These are phyloP conservation scores for Plasmodium ovale DNA, from an alignment of 169 alveolate genomes.

Conservation along the genomic window DNA sequence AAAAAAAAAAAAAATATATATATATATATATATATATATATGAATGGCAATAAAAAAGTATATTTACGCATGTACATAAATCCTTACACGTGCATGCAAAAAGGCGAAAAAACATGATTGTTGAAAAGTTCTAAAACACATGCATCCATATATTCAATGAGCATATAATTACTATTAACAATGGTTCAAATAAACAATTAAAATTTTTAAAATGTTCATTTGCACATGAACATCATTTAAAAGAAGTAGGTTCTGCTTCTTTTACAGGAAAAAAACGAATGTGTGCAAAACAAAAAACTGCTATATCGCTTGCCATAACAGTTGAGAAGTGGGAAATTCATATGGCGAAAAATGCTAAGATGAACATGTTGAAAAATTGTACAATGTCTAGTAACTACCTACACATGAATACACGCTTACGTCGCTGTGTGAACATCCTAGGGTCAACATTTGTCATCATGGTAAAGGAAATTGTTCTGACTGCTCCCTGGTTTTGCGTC, in stretches of 20 bases:
- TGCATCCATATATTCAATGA: too few species aligned
- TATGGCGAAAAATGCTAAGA: too few species aligned
- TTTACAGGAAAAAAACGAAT: neutral
- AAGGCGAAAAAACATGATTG: neutral
- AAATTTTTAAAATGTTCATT: neutral
- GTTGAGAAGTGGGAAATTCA: too few species aligned
- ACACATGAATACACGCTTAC: too few species aligned
- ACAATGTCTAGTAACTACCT: too few species aligned
- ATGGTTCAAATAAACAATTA: neutral
- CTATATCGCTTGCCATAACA: too few species aligned
- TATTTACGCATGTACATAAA: too few species aligned
- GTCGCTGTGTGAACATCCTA: too few species aligned
- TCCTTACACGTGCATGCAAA: neutral
- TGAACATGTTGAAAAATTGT: too few species aligned
- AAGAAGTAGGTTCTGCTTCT: neutral
- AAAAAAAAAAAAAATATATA: too few species aligned
- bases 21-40: too few species aligned
- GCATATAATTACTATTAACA: neutral
- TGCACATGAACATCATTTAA: neutral
- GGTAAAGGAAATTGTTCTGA: slow-evolving; percentile 68
- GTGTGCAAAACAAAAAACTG: neutral
- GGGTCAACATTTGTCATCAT: slow-evolving; percentile 68
- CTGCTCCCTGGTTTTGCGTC: slow-evolving; percentile 76
- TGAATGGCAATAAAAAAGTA: too few species aligned
- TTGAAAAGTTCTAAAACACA: neutral